Evolutionary conservation across 768 basidiomycete species (phyloP).

Genomic region (Tylopilus plumbeoviolaceoides): DNA sequence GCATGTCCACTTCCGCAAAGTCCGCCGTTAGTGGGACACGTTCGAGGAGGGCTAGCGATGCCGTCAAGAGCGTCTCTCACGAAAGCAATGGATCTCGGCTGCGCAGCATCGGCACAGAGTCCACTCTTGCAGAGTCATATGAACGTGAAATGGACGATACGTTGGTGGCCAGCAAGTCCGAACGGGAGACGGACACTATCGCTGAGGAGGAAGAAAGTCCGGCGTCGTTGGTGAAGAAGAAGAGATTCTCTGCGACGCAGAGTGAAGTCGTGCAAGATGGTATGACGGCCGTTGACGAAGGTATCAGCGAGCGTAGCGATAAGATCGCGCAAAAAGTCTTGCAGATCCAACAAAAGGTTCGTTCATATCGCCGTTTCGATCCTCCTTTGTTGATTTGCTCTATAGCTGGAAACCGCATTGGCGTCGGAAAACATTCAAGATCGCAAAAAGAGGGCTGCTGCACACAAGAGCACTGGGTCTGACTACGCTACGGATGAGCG

Average conservation of each 20-base stretch:
- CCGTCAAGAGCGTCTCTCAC: slow-evolving; percentile 37
- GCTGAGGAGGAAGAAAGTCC: slow-evolving; percentile 52
- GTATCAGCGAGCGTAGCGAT: slow-evolving; percentile 80
- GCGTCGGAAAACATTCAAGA: slow-evolving; percentile 48
- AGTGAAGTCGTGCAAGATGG: slow-evolving; percentile 65
- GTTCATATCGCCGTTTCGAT: slow-evolving; percentile 13
- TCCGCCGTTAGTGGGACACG: slow-evolving; percentile 40
- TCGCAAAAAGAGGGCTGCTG: slow-evolving; percentile 28
- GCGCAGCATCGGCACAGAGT: slow-evolving; percentile 75
- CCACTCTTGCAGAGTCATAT: slow-evolving; percentile 70
- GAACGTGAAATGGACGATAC: slow-evolving; percentile 42
- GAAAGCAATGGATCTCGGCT: slow-evolving; percentile 37
- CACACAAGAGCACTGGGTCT: slow-evolving; percentile 19
- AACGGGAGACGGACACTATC: slow-evolving; percentile 50
- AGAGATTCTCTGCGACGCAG: slow-evolving; percentile 74
- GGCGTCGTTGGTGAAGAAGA: slow-evolving; percentile 50
- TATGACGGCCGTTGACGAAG: slow-evolving; percentile 84
- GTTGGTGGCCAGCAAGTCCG: slow-evolving; percentile 33
- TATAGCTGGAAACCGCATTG: slow-evolving; percentile 72
- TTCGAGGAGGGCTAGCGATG: slow-evolving; percentile 61
- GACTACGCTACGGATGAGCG: slow-evolving; percentile 43
- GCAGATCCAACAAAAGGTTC: slow-evolving; percentile 88
- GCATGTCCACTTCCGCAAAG: slow-evolving; percentile 55
- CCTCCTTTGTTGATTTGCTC: slow-evolving; percentile 6
- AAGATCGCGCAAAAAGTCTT: slow-evolving; percentile 84